These are phyloP conservation scores for Solanum lycopersicoides DNA, from an alignment of 257 asterid genomes.

Conservation along the genomic window DNA sequence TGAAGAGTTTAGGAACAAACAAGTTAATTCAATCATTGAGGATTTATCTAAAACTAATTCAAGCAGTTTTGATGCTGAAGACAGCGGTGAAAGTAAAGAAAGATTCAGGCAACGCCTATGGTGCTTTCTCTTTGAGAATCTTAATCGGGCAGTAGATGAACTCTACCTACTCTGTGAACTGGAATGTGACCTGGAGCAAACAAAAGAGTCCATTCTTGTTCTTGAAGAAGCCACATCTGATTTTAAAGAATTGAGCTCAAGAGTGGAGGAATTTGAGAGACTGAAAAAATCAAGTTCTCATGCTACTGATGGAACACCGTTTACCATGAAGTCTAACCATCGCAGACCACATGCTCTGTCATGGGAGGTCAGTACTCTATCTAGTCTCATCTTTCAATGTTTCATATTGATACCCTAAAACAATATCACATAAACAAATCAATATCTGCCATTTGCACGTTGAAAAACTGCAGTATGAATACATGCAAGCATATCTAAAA, in stretches of 20 bases:
- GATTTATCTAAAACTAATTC: conserved; percentile 20
- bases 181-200: conserved; percentile 93
- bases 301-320: conserved; percentile 45
- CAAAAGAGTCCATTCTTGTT: conserved; percentile 90
- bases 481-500: background rate
- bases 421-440: background rate
- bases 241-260: conserved; percentile 67
- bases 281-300: conserved; percentile 51
- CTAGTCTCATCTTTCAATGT: background rate
- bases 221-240: conserved; percentile 98
- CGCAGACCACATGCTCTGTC: conserved; percentile 99
- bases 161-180: conserved; percentile 98
- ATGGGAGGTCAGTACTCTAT: conserved; percentile 80
- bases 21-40: conserved; percentile 22
- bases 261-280: conserved; percentile 90
- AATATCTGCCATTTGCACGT: background rate
- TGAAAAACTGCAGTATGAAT: background rate
- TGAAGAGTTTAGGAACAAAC: conserved; percentile 19
- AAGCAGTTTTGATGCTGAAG: conserved; percentile 30
- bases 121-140: conserved; percentile 98
- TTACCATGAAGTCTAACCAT: conserved; percentile 71
- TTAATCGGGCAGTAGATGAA: conserved; percentile 92
- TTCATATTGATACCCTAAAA: background rate
- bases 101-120: conserved; percentile 97
- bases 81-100: conserved; percentile 68